phyloP scores from a whole-genome alignment of 164 flowering plant genomes.

The Kalanchoe fedtschenkoi region DNA sequence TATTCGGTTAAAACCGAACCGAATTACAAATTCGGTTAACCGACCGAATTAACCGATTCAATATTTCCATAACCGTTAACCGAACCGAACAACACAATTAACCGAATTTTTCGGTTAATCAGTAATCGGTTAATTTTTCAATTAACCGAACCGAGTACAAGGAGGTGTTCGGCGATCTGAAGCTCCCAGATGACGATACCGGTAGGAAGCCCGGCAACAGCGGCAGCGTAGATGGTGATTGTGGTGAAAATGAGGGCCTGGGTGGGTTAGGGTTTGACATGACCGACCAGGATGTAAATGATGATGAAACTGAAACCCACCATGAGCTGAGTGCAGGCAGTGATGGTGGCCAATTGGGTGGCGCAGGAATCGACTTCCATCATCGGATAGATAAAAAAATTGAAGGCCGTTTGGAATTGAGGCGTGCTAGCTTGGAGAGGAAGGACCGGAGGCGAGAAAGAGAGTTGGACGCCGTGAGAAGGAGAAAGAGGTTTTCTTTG shows the following conservation, averaged over 20 bases:
- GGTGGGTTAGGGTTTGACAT: slow-evolving; percentile 29
- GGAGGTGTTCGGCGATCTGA: slow-evolving; percentile 79
- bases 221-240: not conserved
- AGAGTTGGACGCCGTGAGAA: slow-evolving; percentile 21
- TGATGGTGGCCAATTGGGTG: slow-evolving; percentile 12
- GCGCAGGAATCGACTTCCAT: slow-evolving; percentile 18
- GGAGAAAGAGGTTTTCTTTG: too few relatives aligned
- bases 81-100: too few relatives aligned
- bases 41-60: too few relatives aligned
- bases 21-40: too few relatives aligned
- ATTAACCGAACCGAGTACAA: slow-evolving; percentile 64
- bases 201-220: slow-evolving; percentile 13
- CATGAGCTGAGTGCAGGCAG: slow-evolving; percentile 8
- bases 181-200: slow-evolving; percentile 31
- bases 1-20: too few relatives aligned
- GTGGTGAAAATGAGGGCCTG: slow-evolving; percentile 11
- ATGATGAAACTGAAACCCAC: too few relatives aligned
- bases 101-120: too few relatives aligned
- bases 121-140: too few relatives aligned
- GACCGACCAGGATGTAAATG: slow-evolving; percentile 15
- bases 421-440: slow-evolving; percentile 36
- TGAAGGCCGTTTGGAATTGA: slow-evolving; percentile 45
- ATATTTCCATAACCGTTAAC: too few relatives aligned
- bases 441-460: slow-evolving; percentile 39
- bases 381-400: slow-evolving; percentile 21